A percentile compares a stretch with the other conserved stretches of the same genome.
These are phyloP conservation scores for Cercophora newfieldiana DNA, from an alignment of 495 filamentous ascomycete species.

Conservation along the genomic window DNA sequence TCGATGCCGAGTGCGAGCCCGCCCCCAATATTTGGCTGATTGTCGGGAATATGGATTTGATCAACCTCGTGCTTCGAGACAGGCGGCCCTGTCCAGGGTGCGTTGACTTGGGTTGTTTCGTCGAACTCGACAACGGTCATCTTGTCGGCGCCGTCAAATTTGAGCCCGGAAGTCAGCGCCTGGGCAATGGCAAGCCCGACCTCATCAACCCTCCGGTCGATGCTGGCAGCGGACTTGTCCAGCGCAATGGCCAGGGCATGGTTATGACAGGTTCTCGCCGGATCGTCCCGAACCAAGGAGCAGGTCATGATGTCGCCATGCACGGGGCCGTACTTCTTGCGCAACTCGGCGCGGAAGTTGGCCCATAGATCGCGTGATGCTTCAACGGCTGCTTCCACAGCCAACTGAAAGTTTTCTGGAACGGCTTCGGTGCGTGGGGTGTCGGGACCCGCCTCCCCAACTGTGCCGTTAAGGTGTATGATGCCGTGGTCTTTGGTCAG, in stretches of 20 bases:
- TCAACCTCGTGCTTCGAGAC: conserved; percentile 1
- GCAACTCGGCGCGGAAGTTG: conserved; percentile 19
- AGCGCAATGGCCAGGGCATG: not conserved
- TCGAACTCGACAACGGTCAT: conserved; percentile 21
- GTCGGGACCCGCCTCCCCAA: conserved; percentile 19
- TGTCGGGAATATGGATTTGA: not conserved
- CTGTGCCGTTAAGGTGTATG: conserved; percentile 27
- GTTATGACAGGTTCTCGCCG: conserved; percentile 22
- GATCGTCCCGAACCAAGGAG: conserved; percentile 29
- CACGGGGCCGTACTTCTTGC: conserved; percentile 18
- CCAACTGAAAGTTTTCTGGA: conserved; percentile 23
- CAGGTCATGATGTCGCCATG: conserved; percentile 32
- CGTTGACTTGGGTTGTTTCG: conserved; percentile 14
- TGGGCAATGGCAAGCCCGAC: not conserved
- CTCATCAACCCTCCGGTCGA: not conserved
- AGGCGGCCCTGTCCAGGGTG: conserved; percentile 20
- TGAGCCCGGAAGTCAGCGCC: conserved; percentile 12
- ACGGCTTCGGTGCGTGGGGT: conserved; percentile 22
- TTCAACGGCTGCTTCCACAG: conserved; percentile 24
- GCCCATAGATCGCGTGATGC: conserved; percentile 25
- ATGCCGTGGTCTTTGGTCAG: conserved; percentile 31
- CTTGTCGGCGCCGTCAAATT: conserved; percentile 16
- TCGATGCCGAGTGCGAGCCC: conserved; percentile 25
- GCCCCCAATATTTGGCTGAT: conserved; percentile 13
- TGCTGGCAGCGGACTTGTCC: conserved; percentile 5